phyloP scores from a whole-genome alignment of 305 asterid genomes.

The Solanum hybrid region DNA sequence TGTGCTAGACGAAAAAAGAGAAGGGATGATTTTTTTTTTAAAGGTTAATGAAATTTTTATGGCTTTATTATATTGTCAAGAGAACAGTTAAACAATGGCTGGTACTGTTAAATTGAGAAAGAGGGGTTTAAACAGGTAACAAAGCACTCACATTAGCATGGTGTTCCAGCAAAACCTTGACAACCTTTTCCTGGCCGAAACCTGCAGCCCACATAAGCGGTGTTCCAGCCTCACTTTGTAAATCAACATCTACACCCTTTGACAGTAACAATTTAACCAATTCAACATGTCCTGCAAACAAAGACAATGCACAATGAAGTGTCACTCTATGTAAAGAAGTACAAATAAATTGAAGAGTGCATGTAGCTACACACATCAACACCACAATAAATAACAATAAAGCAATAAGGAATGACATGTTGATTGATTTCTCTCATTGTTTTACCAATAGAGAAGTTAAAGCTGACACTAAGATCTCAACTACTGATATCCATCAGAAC shows the following conservation, averaged over 20 bases:
- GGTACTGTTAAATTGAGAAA: neutral
- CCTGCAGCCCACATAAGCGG: conserved; percentile 99
- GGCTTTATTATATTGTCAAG: neutral
- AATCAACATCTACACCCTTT: conserved; percentile 58
- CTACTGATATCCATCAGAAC: neutral
- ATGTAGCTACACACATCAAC: neutral
- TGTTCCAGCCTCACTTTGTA: conserved; percentile 84
- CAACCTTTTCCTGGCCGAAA: conserved; percentile 74
- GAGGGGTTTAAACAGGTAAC: neutral
- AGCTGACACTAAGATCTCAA: neutral
- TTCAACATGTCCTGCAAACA: conserved; percentile 62
- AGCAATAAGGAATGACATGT: neutral
- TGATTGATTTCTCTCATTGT: neutral
- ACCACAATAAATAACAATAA: neutral
- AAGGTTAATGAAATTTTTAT: neutral
- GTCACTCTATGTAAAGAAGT: neutral
- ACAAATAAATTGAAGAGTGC: neutral
- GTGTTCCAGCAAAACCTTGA: conserved; percentile 65
- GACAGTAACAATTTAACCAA: conserved; percentile 51
- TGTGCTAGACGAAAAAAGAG: neutral
- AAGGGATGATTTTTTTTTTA: neutral
- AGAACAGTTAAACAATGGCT: neutral
- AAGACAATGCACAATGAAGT: conserved; percentile 10
- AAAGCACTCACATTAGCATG: conserved; percentile 57
- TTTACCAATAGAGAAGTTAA: neutral